Conservation (phyloP, 331 rosid species). For the Malus hybrid region DNA sequence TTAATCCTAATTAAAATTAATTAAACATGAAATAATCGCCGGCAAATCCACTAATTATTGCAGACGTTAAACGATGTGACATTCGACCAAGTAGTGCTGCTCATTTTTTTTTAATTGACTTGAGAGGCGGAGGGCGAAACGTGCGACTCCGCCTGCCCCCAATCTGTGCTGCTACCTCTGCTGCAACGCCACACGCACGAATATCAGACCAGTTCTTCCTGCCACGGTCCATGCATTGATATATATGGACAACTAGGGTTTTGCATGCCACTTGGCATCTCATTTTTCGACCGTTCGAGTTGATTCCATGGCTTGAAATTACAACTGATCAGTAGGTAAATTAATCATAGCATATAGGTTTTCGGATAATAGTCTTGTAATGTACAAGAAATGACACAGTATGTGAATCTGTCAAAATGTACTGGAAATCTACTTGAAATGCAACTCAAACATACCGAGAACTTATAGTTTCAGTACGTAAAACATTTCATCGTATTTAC, state of each 20-base stretch:
- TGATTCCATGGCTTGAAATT: neutral
- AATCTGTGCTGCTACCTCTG: neutral
- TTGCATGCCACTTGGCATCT: neutral
- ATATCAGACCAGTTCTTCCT: neutral
- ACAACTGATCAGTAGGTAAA: neutral
- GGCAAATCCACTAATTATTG: neutral
- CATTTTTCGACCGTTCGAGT: neutral
- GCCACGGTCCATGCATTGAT: neutral
- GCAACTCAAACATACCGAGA: too few relatives aligned
- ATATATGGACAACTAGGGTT: neutral
- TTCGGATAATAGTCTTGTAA: neutral
- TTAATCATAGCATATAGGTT: neutral
- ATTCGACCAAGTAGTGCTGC: neutral
- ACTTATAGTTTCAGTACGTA: too few relatives aligned
- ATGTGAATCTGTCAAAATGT: too few relatives aligned
- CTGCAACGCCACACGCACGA: neutral
- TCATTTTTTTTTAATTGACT: neutral
- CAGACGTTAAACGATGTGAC: neutral
- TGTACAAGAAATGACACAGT: too few relatives aligned
- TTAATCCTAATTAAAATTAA: neutral
- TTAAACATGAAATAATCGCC: neutral
- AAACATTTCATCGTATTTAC: too few relatives aligned
- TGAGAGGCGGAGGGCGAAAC: neutral
- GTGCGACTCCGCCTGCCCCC: neutral
- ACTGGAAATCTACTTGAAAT: too few relatives aligned